These are phyloP conservation scores for Carex pumila DNA, from an alignment of 176 grass and related monocot species.

Conservation along the genomic window DNA sequence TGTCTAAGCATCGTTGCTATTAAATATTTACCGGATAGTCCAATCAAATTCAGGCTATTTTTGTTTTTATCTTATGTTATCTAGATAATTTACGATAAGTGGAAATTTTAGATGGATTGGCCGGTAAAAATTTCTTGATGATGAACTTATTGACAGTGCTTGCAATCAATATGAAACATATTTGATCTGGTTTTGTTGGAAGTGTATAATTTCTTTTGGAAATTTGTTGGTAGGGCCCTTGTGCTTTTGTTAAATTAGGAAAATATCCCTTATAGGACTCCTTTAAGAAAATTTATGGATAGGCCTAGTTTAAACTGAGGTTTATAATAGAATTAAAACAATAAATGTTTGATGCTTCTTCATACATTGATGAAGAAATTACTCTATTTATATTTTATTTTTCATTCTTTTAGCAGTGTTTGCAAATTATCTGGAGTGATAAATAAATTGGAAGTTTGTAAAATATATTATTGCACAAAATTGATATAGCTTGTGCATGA, in stretches of 20 bases:
- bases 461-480: background rate
- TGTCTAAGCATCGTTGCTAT: background rate
- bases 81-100: background rate
- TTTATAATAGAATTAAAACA: background rate
- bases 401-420: background rate
- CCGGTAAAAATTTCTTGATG: background rate
- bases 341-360: background rate
- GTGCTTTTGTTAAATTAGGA: constrained; percentile 3
- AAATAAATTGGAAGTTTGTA: background rate
- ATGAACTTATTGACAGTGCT: background rate
- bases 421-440: background rate
- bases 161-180: background rate
- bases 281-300: background rate
- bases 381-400: background rate
- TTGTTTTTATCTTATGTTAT: background rate
- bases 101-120: background rate
- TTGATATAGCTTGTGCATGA: background rate
- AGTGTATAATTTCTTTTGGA: background rate
- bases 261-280: background rate
- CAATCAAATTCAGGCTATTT: background rate
- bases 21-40: background rate
- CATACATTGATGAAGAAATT: background rate
- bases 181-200: background rate
- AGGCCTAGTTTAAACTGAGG: background rate
- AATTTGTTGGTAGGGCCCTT: background rate